Evolutionary conservation across 2,329 filamentous ascomycete genomes (phyloP), one percentile per base, ranked within the genome.

Genomic region (Aspergillus terreus): DNA sequence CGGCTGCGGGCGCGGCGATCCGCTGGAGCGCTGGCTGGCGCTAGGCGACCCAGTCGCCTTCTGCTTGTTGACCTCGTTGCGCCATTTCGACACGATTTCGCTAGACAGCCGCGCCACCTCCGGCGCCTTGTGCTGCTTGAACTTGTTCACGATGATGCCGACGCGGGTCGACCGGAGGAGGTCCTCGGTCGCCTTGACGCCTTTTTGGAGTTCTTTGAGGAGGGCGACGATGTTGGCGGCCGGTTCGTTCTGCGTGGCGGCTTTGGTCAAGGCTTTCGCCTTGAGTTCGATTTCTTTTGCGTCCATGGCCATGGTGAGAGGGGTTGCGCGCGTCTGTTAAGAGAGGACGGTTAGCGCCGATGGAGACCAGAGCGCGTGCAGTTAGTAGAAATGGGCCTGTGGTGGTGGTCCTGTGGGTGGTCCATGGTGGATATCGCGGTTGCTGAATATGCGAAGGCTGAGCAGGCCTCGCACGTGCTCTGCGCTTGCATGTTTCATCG

Each of bases 131-230:
- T 95, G 87, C 51, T 84, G 72, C 70, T 95, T 91, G 54, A 87
- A 82, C 69, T 91, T 92, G 70, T 92, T 92, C 57, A 97, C 88
- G 46, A 87, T 84, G 59, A 96, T 86, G 62, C 94, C 94, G 47
- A 95, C 92, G 62, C 87, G 88, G n/a, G 92, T 97, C 40, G 87
- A 87, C 66, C 92, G 85, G 59, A 99, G 78, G 62, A 96, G 82
- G 61, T 96, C 90, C 74, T 99, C 94, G 2, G 89, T 94, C 9
- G 92, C 88, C 44, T 83, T 82, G 33, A 92, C 85, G 56, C 89
- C 88, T 64, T 86, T 85, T 74, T 92, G 89, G 36, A 97, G 79
- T 46, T 86, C 83, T 63, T 87, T 85, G 48, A 99, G 78, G 55
- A 97, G 79, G 47, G 81, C 78, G 50, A 95, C 77, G 46, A 95